Evolutionary conservation across 768 basidiomycete species (phyloP).

Genomic region (Pisolithus sp.): DNA sequence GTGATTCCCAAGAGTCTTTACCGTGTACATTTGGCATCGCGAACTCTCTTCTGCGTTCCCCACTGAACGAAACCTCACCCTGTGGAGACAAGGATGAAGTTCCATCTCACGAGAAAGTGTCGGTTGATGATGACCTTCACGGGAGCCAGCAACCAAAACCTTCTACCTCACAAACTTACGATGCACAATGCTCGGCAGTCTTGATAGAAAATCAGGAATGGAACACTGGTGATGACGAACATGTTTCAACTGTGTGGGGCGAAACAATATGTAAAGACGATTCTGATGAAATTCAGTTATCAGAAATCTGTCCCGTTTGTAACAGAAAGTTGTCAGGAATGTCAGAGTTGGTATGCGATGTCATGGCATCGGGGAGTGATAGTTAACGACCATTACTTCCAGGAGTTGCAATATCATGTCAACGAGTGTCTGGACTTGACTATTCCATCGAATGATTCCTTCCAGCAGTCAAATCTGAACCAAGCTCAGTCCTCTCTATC

Average conservation of each 20-base stretch:
- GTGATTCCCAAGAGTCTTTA: neutral
- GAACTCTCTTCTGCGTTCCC: conserved; percentile 9
- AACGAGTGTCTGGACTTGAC: conserved; percentile 48
- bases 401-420: conserved; percentile 52
- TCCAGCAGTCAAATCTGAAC: neutral
- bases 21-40: conserved; percentile 15
- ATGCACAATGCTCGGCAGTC: neutral
- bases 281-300: neutral
- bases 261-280: conserved; percentile 18
- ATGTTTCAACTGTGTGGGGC: conserved; percentile 28
- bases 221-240: conserved; percentile 72
- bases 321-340: conserved; percentile 6
- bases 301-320: conserved; percentile 24
- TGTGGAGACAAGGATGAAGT: neutral
- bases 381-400: conserved; percentile 2
- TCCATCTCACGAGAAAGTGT: neutral
- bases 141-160: too few relatives aligned
- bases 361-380: conserved; percentile 17
- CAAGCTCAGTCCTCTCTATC: neutral
- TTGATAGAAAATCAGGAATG: conserved; percentile 41
- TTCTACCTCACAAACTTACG: too few relatives aligned
- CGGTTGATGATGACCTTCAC: too few relatives aligned
- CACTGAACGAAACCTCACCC: neutral
- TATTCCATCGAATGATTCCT: conserved; percentile 2
- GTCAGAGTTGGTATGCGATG: conserved; percentile 18